Evolutionary conservation across 2,329 filamentous ascomycete genomes (phyloP), one percentile per base, ranked within the genome.

Genomic region (Colletotrichum sp.): DNA sequence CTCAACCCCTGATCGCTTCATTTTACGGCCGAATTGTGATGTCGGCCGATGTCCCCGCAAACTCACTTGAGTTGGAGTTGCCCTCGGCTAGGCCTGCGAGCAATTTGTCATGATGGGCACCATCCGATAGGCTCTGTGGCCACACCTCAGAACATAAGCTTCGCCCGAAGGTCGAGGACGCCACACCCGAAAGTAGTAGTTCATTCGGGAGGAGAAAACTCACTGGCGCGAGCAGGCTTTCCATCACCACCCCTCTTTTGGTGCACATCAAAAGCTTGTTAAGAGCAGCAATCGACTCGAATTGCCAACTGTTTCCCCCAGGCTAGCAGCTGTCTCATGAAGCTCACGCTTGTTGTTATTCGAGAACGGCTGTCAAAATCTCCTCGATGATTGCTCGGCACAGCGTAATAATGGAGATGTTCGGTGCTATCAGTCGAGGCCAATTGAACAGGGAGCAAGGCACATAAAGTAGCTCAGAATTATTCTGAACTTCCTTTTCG

Each of bases 141-240:
- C 12, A 22, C 44, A 11, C n/a, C 44, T 7, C 44, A 52, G 8
- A 39, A 52, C n/a, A n/a, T 22, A 52, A 52, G 44, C n/a, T 52
- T 52, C 6, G n/a, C 44, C 44, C 44, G n/a, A 52, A 22, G 44
- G n/a, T 52, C 12, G 4, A 52, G 1, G 19, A 52, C 44, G 44
- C 44, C n/a, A 52, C 44, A 22, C 44, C 44, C 44, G n/a, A 52
- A 52, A 52, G 44, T 52, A 13, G 44, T 52, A 52, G 44, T 22
- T 52, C 44, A 52, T 52, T 52, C 44, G 44, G n/a, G 44, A 52
- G 44, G 44, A 52, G 44, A 52, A 52, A 52, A 52, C n/a, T 52
- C 44, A 22, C n/a, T 52, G n/a, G n/a, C 44, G n/a, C 2, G n/a
- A 52, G 44, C 44, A 52, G 11, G 44, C 44, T 52, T 8, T 22